Conservation (phyloP, 306 rosid species). For the Canavalia gladiata region DNA sequence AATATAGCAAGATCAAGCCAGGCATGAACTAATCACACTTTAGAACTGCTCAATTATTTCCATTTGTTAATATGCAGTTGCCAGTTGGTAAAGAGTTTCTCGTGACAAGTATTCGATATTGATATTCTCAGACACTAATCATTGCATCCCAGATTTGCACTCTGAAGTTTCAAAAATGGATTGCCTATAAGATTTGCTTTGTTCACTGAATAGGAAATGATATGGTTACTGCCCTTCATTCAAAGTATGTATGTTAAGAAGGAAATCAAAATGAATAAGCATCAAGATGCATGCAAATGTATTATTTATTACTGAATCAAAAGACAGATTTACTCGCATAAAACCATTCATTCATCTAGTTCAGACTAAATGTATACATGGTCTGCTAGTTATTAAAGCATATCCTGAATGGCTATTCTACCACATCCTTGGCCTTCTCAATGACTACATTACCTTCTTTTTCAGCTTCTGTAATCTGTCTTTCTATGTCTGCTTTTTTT, state of each 20-base stretch:
- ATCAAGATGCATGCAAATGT: neutral
- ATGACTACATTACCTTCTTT: conserved; percentile 34
- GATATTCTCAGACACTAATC: too few species aligned
- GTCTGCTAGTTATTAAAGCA: neutral
- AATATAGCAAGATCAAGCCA: too few species aligned
- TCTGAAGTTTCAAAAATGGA: too few species aligned
- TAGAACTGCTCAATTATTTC: too few species aligned
- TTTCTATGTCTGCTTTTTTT: conserved; percentile 54
- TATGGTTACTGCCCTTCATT: neutral
- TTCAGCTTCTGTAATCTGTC: conserved; percentile 66
- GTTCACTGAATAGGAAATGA: neutral
- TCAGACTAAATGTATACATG: neutral
- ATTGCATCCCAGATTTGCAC: too few species aligned
- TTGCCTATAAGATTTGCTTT: too few species aligned
- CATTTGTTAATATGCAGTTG: too few species aligned
- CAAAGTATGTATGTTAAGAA: neutral
- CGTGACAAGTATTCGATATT: too few species aligned
- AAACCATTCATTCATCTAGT: neutral
- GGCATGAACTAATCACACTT: too few species aligned
- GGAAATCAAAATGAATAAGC: conserved; percentile 8
- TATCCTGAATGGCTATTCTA: conserved; percentile 15
- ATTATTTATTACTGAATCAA: neutral
- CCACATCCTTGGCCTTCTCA: conserved; percentile 44
- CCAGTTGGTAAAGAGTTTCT: too few species aligned
- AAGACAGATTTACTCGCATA: conserved; percentile 10